These are phyloP conservation scores for Meripilus lineatus DNA, from an alignment of 1,284 basidiomycete genomes.

Conservation along the genomic window DNA sequence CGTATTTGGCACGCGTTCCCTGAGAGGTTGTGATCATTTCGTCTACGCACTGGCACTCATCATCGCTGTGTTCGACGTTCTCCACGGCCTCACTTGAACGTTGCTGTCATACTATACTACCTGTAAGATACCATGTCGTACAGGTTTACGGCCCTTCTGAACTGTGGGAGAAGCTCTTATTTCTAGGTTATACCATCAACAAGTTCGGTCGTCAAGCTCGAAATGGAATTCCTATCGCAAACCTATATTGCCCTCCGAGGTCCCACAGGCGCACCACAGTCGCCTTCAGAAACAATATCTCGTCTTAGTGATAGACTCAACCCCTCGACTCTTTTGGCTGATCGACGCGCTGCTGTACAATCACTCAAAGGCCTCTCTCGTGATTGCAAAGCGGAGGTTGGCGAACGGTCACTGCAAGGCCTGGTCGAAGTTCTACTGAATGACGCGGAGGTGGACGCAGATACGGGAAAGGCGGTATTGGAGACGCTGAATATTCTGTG, in stretches of 20 bases:
- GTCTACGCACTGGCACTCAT: no score
- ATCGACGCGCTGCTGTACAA: constrained; percentile 87
- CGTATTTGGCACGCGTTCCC: no score
- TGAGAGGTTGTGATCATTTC: no score
- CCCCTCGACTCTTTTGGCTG: constrained; percentile 81
- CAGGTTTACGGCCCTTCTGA: no score
- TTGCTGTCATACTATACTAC: no score
- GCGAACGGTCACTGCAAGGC: constrained; percentile 67
- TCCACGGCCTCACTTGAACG: no score
- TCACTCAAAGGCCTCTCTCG: constrained; percentile 89
- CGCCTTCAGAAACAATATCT: constrained; percentile 79
- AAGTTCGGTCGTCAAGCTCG: no score
- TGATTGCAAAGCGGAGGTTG: constrained; percentile 89
- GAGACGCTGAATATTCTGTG: constrained; percentile 82
- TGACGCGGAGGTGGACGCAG: constrained; percentile 84
- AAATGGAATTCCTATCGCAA: constrained; percentile 78
- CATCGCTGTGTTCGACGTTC: no score
- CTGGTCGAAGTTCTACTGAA: constrained; percentile 79
- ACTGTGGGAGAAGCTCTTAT: no score
- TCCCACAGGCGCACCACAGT: constrained; percentile 75
- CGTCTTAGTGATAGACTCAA: constrained; percentile 87
- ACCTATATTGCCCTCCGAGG: constrained; percentile 78
- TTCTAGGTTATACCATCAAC: no score
- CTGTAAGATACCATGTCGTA: no score
- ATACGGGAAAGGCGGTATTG: constrained; percentile 86